Base-by-base conservation (phyloP, 306 rosid genomes). In the Mimosa pudica region DNA sequence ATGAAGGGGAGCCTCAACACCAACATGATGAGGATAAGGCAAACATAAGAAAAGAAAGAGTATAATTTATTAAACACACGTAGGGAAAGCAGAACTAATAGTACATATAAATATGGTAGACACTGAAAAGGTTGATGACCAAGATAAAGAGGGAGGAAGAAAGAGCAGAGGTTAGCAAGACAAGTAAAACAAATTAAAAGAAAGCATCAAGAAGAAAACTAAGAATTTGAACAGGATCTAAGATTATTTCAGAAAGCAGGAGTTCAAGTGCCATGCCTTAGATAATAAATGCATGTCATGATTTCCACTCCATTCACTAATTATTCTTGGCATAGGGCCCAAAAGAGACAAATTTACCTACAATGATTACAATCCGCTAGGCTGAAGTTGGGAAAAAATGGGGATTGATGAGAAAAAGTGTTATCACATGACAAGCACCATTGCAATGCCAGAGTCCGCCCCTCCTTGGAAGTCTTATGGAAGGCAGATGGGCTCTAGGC, bases 341-440 rank as follows among this genome's bases (percentile, higher is more conserved):
- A 14, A 68, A 68, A 44, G 48, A 68, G 54, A 68, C 33, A 41
- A 42, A 68, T 68, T 41, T 68, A 42, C 73, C 72, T 68, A 68
- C 35, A 68, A 44, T 42, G 5, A 68, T 68, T 68, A n/a, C 20
- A 68, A 68, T 33, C 52, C 20, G 10, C 18, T 42, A 8, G 35
- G 5, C 52, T 68, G 73, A 47, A 68, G 73, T 44, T n/a, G 73
- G 2, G 47, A n/a, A 9, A 67, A 44, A 36, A 38, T 7, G 48
- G 48, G 48, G 10, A 66, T 17, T 6, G 41, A 66, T 66, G 32
- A 66, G 24, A 38, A 30, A 41, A 16, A 65, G 10, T 68, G 73
- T 30, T 67, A 68, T 68, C 35, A 44, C 14, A 68, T 17, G 52
- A 44, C 52, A 10, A 44, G 35, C 6, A 8, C 49, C 71, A 66